Evolutionary conservation across 768 basidiomycete species (phyloP).

Genomic region (Leucosporidium yakuticum): DNA sequence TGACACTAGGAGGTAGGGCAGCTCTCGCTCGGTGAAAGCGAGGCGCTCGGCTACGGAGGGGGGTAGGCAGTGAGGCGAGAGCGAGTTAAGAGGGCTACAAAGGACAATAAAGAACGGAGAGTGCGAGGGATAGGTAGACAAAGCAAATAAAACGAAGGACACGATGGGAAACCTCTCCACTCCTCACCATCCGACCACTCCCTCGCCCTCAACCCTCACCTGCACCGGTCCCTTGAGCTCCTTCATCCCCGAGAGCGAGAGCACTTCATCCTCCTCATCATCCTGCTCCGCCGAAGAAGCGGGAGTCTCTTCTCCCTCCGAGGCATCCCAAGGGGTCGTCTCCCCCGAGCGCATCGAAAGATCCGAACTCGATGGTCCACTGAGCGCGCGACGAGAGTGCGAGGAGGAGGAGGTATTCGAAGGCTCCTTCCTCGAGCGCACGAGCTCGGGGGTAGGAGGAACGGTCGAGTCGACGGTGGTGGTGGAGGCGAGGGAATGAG

Average conservation of each 20-base stretch:
- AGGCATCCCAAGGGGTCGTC: slow-evolving; percentile 3
- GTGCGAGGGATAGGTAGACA: too few relatives aligned
- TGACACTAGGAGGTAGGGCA: too few relatives aligned
- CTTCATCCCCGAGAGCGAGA: too few relatives aligned
- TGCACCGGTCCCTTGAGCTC: background rate
- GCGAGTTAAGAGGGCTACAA: too few relatives aligned
- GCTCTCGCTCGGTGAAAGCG: too few relatives aligned
- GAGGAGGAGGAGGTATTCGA: background rate
- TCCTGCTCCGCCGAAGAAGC: background rate
- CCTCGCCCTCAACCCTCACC: background rate
- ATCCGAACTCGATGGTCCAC: background rate
- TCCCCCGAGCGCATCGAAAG: slow-evolving; percentile 5
- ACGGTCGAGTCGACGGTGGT: background rate
- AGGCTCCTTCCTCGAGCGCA: background rate
- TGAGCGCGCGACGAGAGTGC: background rate
- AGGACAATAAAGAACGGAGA: too few relatives aligned
- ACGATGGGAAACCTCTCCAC: background rate
- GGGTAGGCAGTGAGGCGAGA: too few relatives aligned
- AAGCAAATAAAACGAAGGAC: background rate
- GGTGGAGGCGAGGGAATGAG: background rate
- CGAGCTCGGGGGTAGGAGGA: background rate
- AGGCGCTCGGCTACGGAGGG: too few relatives aligned
- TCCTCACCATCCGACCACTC: background rate
- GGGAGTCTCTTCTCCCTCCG: slow-evolving; percentile 12
- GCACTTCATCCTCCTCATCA: slow-evolving; percentile 1